Conservation (phyloP, 1,284 basidiomycete species). For the Puccinia hordei region DNA sequence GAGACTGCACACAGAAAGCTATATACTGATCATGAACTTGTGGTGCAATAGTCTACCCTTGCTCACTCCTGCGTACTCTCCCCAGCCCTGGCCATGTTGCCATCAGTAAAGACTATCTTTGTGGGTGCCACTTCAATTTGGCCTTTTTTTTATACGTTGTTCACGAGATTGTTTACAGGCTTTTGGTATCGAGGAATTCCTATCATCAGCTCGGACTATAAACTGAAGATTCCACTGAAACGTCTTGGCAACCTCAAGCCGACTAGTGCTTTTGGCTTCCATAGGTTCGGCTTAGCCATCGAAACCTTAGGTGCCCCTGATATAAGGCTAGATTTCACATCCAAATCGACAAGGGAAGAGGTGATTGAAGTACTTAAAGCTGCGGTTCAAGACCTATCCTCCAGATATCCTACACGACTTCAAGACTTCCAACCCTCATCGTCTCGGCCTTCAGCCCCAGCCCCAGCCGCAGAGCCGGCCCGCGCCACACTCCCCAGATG, state of each 20-base stretch:
- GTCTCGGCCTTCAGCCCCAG: neutral
- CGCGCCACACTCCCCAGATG: neutral
- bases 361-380: slow-evolving; percentile 3
- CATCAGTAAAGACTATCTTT: slow-evolving; percentile 55
- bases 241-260: slow-evolving; percentile 54
- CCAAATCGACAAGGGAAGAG: slow-evolving; percentile 53
- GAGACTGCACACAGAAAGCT: neutral
- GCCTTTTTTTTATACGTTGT: neutral
- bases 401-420: neutral
- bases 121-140: slow-evolving; percentile 49
- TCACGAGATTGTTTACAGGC: slow-evolving; percentile 1
- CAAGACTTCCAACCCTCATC: neutral
- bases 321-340: slow-evolving; percentile 55
- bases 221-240: slow-evolving; percentile 55
- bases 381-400: slow-evolving; percentile 13
- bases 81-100: slow-evolving; percentile 56
- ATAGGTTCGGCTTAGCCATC: slow-evolving; percentile 55
- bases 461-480: neutral
- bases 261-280: slow-evolving; percentile 55
- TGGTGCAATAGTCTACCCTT: slow-evolving; percentile 52
- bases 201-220: slow-evolving; percentile 52
- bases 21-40: neutral
- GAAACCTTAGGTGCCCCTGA: slow-evolving; percentile 55
- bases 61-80: slow-evolving; percentile 54
- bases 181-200: slow-evolving; percentile 43